Evolutionary conservation across 2,329 filamentous ascomycete species (phyloP).

Genomic region (Alternaria arbusti): DNA sequence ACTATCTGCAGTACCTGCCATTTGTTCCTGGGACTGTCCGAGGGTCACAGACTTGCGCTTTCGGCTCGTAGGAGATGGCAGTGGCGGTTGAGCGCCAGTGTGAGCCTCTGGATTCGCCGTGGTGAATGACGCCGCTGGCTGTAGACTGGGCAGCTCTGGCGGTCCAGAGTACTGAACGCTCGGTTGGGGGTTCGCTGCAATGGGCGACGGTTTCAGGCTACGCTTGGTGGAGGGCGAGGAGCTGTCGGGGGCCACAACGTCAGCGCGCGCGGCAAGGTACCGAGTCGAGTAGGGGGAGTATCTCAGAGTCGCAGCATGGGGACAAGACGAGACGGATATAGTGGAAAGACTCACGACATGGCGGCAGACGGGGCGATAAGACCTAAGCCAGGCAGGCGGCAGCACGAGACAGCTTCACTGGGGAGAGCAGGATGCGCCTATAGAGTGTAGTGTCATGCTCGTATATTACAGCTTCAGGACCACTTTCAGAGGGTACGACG

Average conservation of each 20-base stretch:
- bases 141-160: constrained; percentile 34
- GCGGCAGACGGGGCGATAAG: constrained; percentile 32
- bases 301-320: constrained; percentile 7
- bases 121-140: constrained; percentile 38
- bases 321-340: constrained; percentile 17
- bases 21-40: constrained; percentile 30
- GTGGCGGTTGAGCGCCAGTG: constrained; percentile 26
- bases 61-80: constrained; percentile 29
- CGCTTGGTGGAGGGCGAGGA: constrained; percentile 52
- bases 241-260: constrained; percentile 44
- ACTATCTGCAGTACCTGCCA: constrained; percentile 27
- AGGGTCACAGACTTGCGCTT: constrained; percentile 46
- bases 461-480: constrained; percentile 37
- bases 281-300: constrained; percentile 1
- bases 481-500: constrained; percentile 39
- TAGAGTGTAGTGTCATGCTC: constrained; percentile 44
- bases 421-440: constrained; percentile 31
- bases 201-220: constrained; percentile 51
- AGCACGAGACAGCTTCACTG: constrained; percentile 39
- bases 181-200: constrained; percentile 43
- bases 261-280: constrained; percentile 30
- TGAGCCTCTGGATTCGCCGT: constrained; percentile 29
- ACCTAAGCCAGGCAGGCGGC: constrained; percentile 25
- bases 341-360: constrained; percentile 49
- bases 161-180: constrained; percentile 26